Base-by-base conservation (phyloP, 2,329 filamentous ascomycete species). In the Neopestalotiopsis sp. region DNA sequence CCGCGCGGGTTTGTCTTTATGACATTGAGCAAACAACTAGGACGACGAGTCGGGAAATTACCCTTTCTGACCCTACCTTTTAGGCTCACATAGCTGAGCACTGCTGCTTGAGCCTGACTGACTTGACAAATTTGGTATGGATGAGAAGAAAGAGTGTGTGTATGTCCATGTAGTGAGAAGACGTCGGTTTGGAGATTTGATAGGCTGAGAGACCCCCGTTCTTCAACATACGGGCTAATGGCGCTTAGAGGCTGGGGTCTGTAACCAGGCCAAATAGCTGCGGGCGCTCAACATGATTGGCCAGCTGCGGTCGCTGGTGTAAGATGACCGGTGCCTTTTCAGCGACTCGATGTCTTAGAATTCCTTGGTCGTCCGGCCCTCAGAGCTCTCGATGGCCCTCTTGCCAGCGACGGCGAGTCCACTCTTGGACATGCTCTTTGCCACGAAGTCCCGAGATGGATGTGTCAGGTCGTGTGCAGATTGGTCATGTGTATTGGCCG, bases 321-420 rank as follows among this genome's bases (percentile, higher is more conserved):
- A 79, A 78, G 81, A 81, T 78, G 77, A 77, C 76, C 71, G 32
- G 78, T 75, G 76, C 77, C 78, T 76, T 79, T 77, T 77, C 78
- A 79, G 79, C 80, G 80, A 84, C 81, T 83, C 78, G 80, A 84
- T 84, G 83, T 84, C 82, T 84, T 81, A 81, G 77, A 80, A 77
- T 81, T 79, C 80, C 80, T 80, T 83, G 81, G 76, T 81, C 75
- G 70, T 70, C 71, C 75, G 76, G 71, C 73, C 70, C 74, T 74
- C 74, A 28, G 24, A 28, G 24, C 24, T 28, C 24, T 28, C 24
- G 24, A 28, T 28, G 24, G 24, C 24, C 24, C 24, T 28, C 24
- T 28, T 73, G 70, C 72, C 75, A 73, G 45, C 45, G 69, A 71
- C 74, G 74, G 70, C 73, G 71, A 72, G 68, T 73, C 75, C 75